Conservation (phyloP, 352 stramenopile genomes). For the Nothophytophthora sp. region DNA sequence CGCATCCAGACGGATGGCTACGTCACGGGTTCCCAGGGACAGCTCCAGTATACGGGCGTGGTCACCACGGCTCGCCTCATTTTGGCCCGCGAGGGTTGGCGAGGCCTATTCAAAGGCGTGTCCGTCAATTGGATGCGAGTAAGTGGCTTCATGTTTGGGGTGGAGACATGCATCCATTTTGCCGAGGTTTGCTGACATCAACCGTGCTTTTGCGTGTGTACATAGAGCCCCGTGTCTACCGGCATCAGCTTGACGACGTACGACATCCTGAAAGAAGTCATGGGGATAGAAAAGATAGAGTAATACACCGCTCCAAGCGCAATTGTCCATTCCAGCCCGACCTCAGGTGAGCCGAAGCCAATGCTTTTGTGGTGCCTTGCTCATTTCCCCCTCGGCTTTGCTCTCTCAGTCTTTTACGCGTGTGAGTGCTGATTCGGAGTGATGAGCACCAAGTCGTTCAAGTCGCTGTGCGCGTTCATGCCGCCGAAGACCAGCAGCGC, state of each 20-base stretch:
- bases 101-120: conserved; percentile 86
- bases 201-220: not conserved
- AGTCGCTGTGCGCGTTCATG: conserved; percentile 49
- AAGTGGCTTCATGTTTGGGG: conserved; percentile 19
- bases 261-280: conserved; percentile 86
- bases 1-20: conserved; percentile 87
- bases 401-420: no score
- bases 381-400: no score
- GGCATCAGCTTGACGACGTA: conserved; percentile 88
- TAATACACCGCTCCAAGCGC: conserved; percentile 12
- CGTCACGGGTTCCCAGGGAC: conserved; percentile 39
- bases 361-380: no score
- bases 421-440: no score
- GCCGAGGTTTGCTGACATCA: not conserved
- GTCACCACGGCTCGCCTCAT: conserved; percentile 70
- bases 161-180: not conserved
- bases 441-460: conserved; percentile 44
- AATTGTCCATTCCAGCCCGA: not conserved
- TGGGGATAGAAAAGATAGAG: conserved; percentile 82
- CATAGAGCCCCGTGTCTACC: conserved; percentile 79
- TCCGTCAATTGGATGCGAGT: conserved; percentile 89
- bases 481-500: conserved; percentile 58
- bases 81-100: conserved; percentile 72
- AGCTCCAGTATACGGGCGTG: conserved; percentile 72
- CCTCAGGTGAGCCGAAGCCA: no score